Evolutionary conservation across 2,329 filamentous ascomycete species (phyloP).

Genomic region (Scedosporium apiospermum): DNA sequence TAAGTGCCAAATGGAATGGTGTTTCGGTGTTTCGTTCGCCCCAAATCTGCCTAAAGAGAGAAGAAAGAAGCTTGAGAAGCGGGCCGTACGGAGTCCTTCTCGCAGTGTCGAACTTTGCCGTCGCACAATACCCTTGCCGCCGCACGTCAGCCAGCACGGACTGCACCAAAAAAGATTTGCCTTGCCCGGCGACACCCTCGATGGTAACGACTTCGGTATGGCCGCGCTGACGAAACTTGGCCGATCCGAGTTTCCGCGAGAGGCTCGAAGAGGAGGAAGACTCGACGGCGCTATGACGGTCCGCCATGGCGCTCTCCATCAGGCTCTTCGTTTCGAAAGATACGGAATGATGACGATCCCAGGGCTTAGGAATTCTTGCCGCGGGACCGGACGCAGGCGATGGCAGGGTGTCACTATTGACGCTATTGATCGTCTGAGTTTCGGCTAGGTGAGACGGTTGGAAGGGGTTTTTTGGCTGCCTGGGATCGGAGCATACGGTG

Average conservation of each 20-base stretch:
- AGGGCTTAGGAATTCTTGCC: slow-evolving; percentile 30
- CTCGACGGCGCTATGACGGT: slow-evolving; percentile 29
- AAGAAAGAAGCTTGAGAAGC: slow-evolving; percentile 54
- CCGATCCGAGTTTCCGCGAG: slow-evolving; percentile 43
- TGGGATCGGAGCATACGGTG: slow-evolving; percentile 31
- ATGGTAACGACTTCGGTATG: slow-evolving; percentile 56
- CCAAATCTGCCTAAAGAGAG: slow-evolving; percentile 58
- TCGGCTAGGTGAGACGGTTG: slow-evolving; percentile 33
- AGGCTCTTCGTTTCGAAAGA: slow-evolving; percentile 38
- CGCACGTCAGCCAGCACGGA: slow-evolving; percentile 52
- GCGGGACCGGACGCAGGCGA: slow-evolving; percentile 31
- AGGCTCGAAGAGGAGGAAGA: slow-evolving; percentile 35
- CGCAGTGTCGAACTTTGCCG: slow-evolving; percentile 56
- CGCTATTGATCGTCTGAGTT: slow-evolving; percentile 20
- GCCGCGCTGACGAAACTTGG: slow-evolving; percentile 50
- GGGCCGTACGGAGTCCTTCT: slow-evolving; percentile 53
- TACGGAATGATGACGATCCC: slow-evolving; percentile 44
- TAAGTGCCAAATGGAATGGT: slow-evolving; percentile 50
- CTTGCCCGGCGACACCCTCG: slow-evolving; percentile 53
- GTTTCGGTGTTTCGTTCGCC: slow-evolving; percentile 58
- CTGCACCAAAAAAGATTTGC: slow-evolving; percentile 56
- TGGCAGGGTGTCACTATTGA: slow-evolving; percentile 35
- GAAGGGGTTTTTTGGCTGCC: slow-evolving; percentile 24
- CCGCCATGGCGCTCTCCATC: slow-evolving; percentile 28
- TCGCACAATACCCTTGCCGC: slow-evolving; percentile 54